A percentile compares a stretch with the other conserved stretches of the same genome.
phyloP scores from a whole-genome alignment of 495 filamentous ascomycete species.

The Trichoderma asperelloides region DNA sequence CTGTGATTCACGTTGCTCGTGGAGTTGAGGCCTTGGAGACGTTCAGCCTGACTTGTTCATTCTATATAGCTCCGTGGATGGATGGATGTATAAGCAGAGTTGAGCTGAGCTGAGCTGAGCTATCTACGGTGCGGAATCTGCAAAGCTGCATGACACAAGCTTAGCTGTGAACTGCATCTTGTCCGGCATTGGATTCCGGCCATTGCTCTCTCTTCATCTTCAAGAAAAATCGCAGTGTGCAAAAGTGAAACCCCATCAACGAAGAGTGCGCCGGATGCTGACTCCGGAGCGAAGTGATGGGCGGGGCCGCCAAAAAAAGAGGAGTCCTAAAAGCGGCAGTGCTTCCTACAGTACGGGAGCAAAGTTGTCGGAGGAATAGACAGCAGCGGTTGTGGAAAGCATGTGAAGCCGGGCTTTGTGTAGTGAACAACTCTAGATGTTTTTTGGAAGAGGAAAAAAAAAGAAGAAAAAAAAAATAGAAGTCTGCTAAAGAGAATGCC shows the following conservation, averaged over 20 bases:
- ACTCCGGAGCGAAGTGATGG: background rate
- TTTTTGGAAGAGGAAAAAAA: too few relatives aligned
- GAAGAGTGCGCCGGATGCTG: background rate
- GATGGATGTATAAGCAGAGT: background rate
- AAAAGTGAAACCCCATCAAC: too few relatives aligned
- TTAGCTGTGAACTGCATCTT: background rate
- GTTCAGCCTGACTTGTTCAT: too few relatives aligned
- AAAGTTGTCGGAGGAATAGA: background rate
- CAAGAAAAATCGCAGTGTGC: too few relatives aligned
- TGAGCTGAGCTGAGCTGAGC: background rate
- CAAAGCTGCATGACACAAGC: background rate
- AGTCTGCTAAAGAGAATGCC: too few relatives aligned
- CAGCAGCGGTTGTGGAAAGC: too few relatives aligned
- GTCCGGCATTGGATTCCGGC: background rate
- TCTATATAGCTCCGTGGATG: background rate
- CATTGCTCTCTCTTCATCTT: background rate
- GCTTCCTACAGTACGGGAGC: background rate
- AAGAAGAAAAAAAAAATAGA: too few relatives aligned
- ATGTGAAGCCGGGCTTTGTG: too few relatives aligned
- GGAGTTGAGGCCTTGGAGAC: too few relatives aligned
- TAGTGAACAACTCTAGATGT: too few relatives aligned
- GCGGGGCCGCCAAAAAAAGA: background rate
- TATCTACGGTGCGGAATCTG: background rate
- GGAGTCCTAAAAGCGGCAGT: background rate
- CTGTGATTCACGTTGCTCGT: background rate